Base-by-base conservation (phyloP, 1,139 yeast genomes). In the Candida sanyaensis region DNA sequence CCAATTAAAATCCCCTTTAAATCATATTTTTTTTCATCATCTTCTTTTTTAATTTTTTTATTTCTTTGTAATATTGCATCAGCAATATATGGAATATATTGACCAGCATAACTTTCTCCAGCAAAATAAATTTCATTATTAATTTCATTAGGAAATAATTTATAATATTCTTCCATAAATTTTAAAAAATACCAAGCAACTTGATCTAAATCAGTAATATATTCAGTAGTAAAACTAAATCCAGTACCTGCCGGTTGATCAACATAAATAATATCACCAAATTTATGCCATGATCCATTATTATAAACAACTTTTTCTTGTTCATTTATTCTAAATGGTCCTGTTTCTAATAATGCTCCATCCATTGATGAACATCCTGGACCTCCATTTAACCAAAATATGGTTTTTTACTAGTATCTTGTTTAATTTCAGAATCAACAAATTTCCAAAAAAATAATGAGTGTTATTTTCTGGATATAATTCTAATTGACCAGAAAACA, bases 291-390 rank as follows among this genome's bases (percentile, higher is more conserved):
- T 2, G 96, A 80, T 0, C 97, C 97, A 4, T 75, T 63, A 64
- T 91, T 91, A 52, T 69, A 68, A 6, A 76, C 66, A 6, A 78
- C 77, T 47, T 80, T 62, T 2, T 73, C 69, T 9, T 77, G 64
- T 0, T 65, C 55, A 51, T 72, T 66, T 17, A 91, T 75, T 49
- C 97, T 73, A 49, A 91, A 80, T 0, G 99, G 98, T 0, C 99
- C 99, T 2, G 85, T 70, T 64, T 95, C 99, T 81, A 93, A 83
- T 53, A 93, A 65, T 0, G 97, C 97, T 3, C 99, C 99, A 66
- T 93, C 99, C 95, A 93, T 84, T 0, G 97, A 90, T 3, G 97
- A 90, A 64, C 99, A 93, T 0, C 99, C 99, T 0, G 96, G 96
- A 0, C 96, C 96, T 39, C 99, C 99, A 65, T 95, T 93, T 29